Conservation (phyloP, 2,329 filamentous ascomycete genomes). For the Pseudogymnoascus sp. region DNA sequence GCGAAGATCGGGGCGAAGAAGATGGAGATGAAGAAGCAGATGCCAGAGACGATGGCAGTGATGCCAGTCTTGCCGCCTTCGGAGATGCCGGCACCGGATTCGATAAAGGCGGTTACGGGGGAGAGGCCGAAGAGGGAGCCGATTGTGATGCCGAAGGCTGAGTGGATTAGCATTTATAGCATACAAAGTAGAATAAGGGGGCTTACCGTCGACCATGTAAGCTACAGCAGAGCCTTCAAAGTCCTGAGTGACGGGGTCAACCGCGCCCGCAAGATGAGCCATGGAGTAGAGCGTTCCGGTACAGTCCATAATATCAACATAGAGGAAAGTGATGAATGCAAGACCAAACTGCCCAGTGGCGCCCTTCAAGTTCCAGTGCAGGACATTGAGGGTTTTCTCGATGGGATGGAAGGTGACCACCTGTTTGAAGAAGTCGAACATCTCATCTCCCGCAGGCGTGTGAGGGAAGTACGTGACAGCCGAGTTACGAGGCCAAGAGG, state of each 20-base stretch:
- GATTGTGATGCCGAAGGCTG: slow-evolving; percentile 56
- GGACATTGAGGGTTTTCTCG: slow-evolving; percentile 57
- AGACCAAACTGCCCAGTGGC: slow-evolving; percentile 69
- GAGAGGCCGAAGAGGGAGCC: slow-evolving; percentile 70
- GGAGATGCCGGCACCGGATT: slow-evolving; percentile 83
- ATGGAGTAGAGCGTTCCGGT: slow-evolving; percentile 86
- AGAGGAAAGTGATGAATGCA: slow-evolving; percentile 80
- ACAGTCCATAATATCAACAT: slow-evolving; percentile 82
- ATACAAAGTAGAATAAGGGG: not conserved
- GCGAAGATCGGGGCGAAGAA: slow-evolving; percentile 90
- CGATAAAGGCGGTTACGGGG: slow-evolving; percentile 80
- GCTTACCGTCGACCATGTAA: slow-evolving; percentile 66
- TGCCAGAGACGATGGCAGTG: slow-evolving; percentile 69
- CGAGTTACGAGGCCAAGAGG: slow-evolving; percentile 77
- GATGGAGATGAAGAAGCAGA: slow-evolving; percentile 80
- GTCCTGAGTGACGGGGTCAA: slow-evolving; percentile 76
- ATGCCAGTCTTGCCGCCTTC: slow-evolving; percentile 80
- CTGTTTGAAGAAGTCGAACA: slow-evolving; percentile 81
- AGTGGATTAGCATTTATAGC: not conserved
- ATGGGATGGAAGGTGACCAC: slow-evolving; percentile 82
- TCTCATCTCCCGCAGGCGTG: slow-evolving; percentile 57
- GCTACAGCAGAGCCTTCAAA: slow-evolving; percentile 80
- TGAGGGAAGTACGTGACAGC: slow-evolving; percentile 76
- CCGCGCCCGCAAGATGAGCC: slow-evolving; percentile 73
- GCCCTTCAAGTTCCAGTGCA: slow-evolving; percentile 61